These are phyloP conservation scores for Chamaecrista fasciculata DNA, from an alignment of 306 rosid species.

Conservation along the genomic window DNA sequence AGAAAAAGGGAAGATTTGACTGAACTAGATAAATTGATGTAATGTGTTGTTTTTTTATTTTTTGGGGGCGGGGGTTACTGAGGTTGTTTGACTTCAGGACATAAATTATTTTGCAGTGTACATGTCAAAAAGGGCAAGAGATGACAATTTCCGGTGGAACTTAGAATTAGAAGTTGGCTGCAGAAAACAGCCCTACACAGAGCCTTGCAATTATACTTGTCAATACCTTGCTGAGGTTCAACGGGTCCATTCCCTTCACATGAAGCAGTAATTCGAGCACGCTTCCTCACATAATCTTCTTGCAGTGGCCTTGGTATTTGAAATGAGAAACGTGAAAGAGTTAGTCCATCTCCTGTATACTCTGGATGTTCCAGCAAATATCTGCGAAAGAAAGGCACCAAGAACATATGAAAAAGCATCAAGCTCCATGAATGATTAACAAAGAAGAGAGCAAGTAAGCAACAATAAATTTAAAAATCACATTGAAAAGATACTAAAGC, in stretches of 20 bases:
- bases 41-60: too few relatives aligned
- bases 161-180: background rate
- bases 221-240: conserved; percentile 62
- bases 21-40: background rate
- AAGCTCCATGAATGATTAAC: background rate
- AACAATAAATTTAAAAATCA: background rate
- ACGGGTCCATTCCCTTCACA: conserved; percentile 36
- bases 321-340: conserved; percentile 70
- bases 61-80: background rate
- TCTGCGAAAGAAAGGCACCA: conserved; percentile 42
- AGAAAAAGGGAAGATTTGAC: background rate
- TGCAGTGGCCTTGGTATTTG: conserved; percentile 80
- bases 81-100: background rate
- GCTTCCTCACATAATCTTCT: conserved; percentile 89
- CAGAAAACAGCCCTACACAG: too few relatives aligned
- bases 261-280: conserved; percentile 45
- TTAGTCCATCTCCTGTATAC: conserved; percentile 49
- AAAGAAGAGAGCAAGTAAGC: background rate
- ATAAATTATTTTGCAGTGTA: background rate
- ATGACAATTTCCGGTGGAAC: background rate
- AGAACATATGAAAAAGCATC: conserved; percentile 1
- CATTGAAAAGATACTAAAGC: conserved; percentile 21
- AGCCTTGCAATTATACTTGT: too few relatives aligned
- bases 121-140: background rate
- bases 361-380: conserved; percentile 80